Conservation (phyloP, 164 flowering plant species). For the Brasenia schreberi region DNA sequence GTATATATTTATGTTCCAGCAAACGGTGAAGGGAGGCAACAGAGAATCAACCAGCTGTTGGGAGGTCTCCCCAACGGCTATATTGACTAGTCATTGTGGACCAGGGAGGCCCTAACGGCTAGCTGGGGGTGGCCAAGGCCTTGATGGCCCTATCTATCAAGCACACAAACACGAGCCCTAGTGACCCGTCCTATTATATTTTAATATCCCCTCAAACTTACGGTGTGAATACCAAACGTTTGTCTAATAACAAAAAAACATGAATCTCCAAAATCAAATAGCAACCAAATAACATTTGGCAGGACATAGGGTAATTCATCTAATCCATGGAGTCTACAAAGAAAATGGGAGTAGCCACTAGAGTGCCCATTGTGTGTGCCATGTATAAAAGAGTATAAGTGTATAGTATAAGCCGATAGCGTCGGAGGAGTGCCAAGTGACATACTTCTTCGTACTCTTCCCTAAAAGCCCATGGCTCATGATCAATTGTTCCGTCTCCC, state of each 20-base stretch:
- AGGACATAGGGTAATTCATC: conserved; percentile 27
- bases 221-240: too few species aligned
- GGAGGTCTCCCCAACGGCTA: too few species aligned
- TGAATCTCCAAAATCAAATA: conserved; percentile 76
- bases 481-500: conserved; percentile 84
- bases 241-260: conserved; percentile 62
- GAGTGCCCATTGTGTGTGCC: conserved; percentile 75
- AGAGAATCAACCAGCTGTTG: too few species aligned
- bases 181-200: too few species aligned
- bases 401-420: conserved; percentile 75
- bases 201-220: too few species aligned
- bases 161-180: too few species aligned
- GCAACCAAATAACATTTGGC: conserved; percentile 76
- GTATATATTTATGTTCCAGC: too few species aligned
- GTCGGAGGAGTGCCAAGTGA: conserved; percentile 76
- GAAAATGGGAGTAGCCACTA: conserved; percentile 73
- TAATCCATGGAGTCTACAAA: conserved; percentile 60
- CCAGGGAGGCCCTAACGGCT: too few species aligned
- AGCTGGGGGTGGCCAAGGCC: too few species aligned
- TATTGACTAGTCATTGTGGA: too few species aligned
- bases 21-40: too few species aligned
- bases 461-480: conserved; percentile 98
- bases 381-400: conserved; percentile 75
- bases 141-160: too few species aligned
- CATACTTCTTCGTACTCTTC: conserved; percentile 97